Conservation (phyloP, 2,329 filamentous ascomycete genomes). For the Cytospora chrysosperma region DNA sequence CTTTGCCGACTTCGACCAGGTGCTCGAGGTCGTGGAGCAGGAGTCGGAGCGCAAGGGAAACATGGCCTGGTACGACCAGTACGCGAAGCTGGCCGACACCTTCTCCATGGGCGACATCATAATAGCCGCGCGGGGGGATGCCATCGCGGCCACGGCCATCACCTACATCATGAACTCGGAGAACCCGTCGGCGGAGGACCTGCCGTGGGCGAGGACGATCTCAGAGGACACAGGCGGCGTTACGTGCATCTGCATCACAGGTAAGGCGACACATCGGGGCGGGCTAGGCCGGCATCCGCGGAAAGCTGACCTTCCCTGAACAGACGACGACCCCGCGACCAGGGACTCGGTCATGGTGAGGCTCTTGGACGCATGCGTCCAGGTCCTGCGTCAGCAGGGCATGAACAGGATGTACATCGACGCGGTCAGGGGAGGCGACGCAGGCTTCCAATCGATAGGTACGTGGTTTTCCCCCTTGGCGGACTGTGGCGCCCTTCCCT, state of each 20-base stretch:
- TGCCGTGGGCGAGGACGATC: conserved; percentile 56
- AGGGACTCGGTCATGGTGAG: conserved; percentile 52
- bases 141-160: conserved; percentile 53
- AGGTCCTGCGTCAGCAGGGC: conserved; percentile 45
- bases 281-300: background rate
- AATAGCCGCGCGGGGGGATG: conserved; percentile 48
- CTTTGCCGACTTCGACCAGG: conserved; percentile 44
- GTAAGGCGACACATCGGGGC: conserved; percentile 40
- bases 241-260: conserved; percentile 59
- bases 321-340: conserved; percentile 45
- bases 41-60: conserved; percentile 46
- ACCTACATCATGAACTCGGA: conserved; percentile 50
- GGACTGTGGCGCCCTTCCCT: background rate
- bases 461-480: conserved; percentile 30
- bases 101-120: conserved; percentile 52
- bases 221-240: conserved; percentile 55
- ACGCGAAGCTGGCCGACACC: conserved; percentile 49
- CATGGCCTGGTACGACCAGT: conserved; percentile 61
- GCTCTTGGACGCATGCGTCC: conserved; percentile 53
- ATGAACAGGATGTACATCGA: conserved; percentile 58
- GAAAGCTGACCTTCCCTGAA: background rate
- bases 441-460: conserved; percentile 54
- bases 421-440: conserved; percentile 50
- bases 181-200: conserved; percentile 47
- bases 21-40: conserved; percentile 50